Conservation (phyloP, 306 rosid species). For the Sicyos edulis region DNA sequence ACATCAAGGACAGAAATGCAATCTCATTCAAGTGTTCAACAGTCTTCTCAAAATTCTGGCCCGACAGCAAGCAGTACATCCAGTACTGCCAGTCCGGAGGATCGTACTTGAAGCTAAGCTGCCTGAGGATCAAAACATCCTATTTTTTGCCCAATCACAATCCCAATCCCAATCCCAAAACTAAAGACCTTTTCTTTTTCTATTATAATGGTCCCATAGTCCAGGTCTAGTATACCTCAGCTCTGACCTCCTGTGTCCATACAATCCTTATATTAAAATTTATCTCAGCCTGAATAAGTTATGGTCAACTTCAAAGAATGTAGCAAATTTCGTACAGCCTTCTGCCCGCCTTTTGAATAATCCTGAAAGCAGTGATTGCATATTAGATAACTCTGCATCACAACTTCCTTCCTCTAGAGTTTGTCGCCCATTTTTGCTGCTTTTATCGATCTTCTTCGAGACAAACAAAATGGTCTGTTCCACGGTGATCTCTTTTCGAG, state of each 20-base stretch:
- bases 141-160: slow-evolving; percentile 45
- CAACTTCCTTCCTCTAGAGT: no score
- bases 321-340: slow-evolving; percentile 64
- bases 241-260: slow-evolving; percentile 54
- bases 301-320: slow-evolving; percentile 61
- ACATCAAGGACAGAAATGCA: no score
- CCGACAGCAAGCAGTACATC: no score
- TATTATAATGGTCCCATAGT: slow-evolving; percentile 38
- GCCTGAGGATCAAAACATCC: slow-evolving; percentile 52
- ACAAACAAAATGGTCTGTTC: no score
- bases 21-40: no score
- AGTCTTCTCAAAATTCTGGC: no score
- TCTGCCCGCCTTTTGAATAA: slow-evolving; percentile 60
- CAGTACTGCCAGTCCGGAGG: no score
- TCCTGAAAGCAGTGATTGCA: slow-evolving; percentile 48
- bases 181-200: slow-evolving; percentile 50
- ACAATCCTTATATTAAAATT: slow-evolving; percentile 61
- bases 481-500: no score
- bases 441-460: no score
- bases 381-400: no score
- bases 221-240: slow-evolving; percentile 58
- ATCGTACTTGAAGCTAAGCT: no score
- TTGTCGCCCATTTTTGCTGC: no score
- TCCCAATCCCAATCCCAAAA: slow-evolving; percentile 56
- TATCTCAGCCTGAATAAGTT: slow-evolving; percentile 66